phyloP scores from a whole-genome alignment of 495 filamentous ascomycete genomes.

The Penicillium waksmanii region DNA sequence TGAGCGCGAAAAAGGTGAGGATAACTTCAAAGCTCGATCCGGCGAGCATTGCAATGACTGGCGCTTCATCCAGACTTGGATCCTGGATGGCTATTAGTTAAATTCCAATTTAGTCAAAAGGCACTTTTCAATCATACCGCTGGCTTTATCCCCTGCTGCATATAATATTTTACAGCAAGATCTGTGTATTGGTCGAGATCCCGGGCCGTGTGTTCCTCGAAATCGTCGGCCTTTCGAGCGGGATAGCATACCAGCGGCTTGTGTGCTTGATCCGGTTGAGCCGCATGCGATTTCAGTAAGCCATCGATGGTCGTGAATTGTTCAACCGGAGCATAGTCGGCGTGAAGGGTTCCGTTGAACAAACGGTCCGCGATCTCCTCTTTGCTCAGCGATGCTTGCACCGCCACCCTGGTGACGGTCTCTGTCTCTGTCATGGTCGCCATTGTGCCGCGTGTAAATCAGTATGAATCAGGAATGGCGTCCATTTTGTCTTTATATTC shows the following conservation, averaged over 20 bases:
- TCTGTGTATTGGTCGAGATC: constrained; percentile 33
- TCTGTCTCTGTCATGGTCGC: constrained; percentile 23
- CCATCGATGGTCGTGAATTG: constrained; percentile 31
- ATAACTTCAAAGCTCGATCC: constrained; percentile 58
- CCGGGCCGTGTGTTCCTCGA: constrained; percentile 32
- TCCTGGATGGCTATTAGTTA: constrained; percentile 13
- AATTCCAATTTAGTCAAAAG: background rate
- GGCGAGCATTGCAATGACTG: constrained; percentile 54
- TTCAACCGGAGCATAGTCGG: constrained; percentile 26
- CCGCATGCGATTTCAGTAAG: constrained; percentile 28
- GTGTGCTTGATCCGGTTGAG: constrained; percentile 22
- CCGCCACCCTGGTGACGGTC: constrained; percentile 15
- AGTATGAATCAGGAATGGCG: background rate
- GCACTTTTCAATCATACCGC: constrained; percentile 15
- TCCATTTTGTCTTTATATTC: constrained; percentile 2
- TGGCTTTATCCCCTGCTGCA: constrained; percentile 23
- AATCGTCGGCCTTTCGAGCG: constrained; percentile 23
- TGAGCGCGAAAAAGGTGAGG: constrained; percentile 57
- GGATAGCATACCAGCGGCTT: constrained; percentile 32
- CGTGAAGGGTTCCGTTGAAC: constrained; percentile 32
- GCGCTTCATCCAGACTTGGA: constrained; percentile 23
- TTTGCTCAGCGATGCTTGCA: constrained; percentile 12
- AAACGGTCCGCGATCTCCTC: constrained; percentile 29
- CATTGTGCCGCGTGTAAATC: constrained; percentile 11
- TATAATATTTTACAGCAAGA: constrained; percentile 29